Evolutionary conservation across 176 grass and related monocot species (phyloP).

Genomic region (Zea mays): Zm-B73-REFERENCE-NAM-5.0 NC_050103.1:154735001-154735500

Average conservation of each 20-base stretch:
- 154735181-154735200: slow-evolving; percentile 90
- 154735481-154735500: slow-evolving; percentile 44
- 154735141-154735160: slow-evolving; percentile 35
- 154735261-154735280: slow-evolving; percentile 23
- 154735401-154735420: slow-evolving; percentile 99
- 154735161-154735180: slow-evolving; percentile 73
- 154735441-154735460: slow-evolving; percentile 82
- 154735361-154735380: slow-evolving; percentile 71
- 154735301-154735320: slow-evolving; percentile 21
- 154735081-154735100: slow-evolving; percentile 50
- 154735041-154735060: slow-evolving; percentile 79
- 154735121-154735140: slow-evolving; percentile 3
- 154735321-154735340: slow-evolving; percentile 24
- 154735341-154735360: slow-evolving; percentile 3
- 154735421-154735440: slow-evolving; percentile 97
- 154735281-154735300: slow-evolving; percentile 25
- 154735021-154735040: slow-evolving; percentile 94
- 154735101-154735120: slow-evolving; percentile 10
- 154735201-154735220: slow-evolving; percentile 64
- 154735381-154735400: slow-evolving; percentile 98
- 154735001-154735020: slow-evolving; percentile 15
- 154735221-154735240: slow-evolving; percentile 85
- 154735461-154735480: slow-evolving; percentile 92
- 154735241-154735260: slow-evolving; percentile 68
- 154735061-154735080: slow-evolving; percentile 77